Evolutionary conservation across 106 monocot species (phyloP).

Genomic region (Dendrobium nobile): DNA sequence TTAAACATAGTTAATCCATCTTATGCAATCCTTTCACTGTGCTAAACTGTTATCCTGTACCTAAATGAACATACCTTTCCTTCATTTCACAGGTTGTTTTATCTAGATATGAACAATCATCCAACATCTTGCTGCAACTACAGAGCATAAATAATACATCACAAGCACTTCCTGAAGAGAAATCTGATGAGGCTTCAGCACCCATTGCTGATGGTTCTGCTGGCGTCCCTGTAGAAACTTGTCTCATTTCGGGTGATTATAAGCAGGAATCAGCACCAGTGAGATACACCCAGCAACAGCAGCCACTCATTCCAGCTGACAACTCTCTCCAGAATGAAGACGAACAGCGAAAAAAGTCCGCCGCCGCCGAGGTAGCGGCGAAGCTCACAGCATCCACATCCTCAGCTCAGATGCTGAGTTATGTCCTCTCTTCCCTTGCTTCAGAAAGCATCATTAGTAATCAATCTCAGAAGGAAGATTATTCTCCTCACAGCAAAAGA

Average conservation of each 20-base stretch:
- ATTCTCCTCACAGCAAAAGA: conserved; percentile 39
- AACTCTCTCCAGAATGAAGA: conserved; percentile 6
- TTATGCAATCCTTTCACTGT: background rate
- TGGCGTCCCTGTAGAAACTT: conserved; percentile 1
- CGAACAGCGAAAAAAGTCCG: conserved; percentile 31
- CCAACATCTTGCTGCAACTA: conserved; percentile 15
- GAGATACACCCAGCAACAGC: conserved; percentile 10
- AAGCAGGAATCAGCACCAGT: background rate
- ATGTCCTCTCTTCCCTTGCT: conserved; percentile 65
- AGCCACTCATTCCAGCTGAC: background rate
- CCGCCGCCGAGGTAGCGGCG: conserved; percentile 59
- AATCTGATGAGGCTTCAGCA: conserved; percentile 16
- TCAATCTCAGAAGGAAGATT: conserved; percentile 31
- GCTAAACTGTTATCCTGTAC: too few relatives aligned
- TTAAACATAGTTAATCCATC: background rate
- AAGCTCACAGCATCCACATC: conserved; percentile 59
- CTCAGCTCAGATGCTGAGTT: conserved; percentile 64
- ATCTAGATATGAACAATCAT: conserved; percentile 19
- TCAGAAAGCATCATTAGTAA: conserved; percentile 34
- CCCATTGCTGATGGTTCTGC: conserved; percentile 3
- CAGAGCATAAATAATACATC: background rate
- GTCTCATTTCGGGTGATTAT: background rate
- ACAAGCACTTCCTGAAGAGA: background rate
- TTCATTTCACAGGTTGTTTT: conserved; percentile 24
- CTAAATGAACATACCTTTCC: background rate